Conservation (phyloP, 2,329 filamentous ascomycete species). For the Xylariaceae sp. region DNA sequence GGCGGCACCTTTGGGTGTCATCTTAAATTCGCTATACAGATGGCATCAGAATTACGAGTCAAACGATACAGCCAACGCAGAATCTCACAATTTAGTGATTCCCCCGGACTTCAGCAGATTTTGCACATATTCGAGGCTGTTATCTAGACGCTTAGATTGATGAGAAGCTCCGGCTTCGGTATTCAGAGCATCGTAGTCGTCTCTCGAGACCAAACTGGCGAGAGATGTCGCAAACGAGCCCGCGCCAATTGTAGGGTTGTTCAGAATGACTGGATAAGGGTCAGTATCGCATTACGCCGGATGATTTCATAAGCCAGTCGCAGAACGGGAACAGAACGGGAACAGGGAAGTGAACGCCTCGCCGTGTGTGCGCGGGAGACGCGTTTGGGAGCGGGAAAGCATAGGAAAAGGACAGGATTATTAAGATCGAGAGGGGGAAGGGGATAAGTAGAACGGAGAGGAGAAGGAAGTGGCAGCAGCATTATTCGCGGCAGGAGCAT, state of each 20-base stretch:
- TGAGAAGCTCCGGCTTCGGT: conserved; percentile 57
- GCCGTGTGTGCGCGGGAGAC: background rate
- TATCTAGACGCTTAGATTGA: conserved; percentile 61
- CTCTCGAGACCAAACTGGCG: conserved; percentile 45
- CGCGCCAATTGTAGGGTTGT: conserved; percentile 56
- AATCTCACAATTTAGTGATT: conserved; percentile 60
- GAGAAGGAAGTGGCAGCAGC: background rate
- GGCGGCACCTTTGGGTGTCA: conserved; percentile 36
- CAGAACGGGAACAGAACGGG: background rate
- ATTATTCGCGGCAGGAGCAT: conserved; percentile 2
- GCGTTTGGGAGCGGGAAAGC: background rate
- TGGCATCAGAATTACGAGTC: conserved; percentile 3
- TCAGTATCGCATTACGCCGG: conserved; percentile 10
- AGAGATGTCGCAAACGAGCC: conserved; percentile 49
- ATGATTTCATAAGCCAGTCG: background rate
- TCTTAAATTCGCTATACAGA: conserved; percentile 52
- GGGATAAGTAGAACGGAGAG: background rate
- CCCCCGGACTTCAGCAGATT: conserved; percentile 68
- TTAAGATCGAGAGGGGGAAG: background rate
- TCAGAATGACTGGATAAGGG: conserved; percentile 53
- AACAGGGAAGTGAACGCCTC: background rate
- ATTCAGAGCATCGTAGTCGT: conserved; percentile 64
- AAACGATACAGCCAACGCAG: background rate
- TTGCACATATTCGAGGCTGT: conserved; percentile 68
- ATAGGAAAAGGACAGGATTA: background rate